Base-by-base conservation (phyloP, 139 green algal genomes). In the Tetratostichococcus sp. region DNA sequence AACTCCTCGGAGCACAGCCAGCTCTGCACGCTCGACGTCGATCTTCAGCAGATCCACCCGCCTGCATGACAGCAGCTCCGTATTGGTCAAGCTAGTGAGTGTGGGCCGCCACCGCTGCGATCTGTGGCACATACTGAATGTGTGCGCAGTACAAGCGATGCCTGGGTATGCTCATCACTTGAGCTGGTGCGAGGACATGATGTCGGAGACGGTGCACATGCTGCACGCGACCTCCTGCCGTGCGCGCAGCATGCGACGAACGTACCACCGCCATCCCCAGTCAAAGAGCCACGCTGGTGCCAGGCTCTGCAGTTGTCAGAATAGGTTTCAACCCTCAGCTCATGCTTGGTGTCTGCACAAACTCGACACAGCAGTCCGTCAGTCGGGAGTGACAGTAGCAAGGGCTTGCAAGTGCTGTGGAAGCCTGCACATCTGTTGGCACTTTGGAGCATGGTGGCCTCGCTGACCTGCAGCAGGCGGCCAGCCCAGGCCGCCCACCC, bases 1-100 rank as follows among this genome's bases (percentile, higher is more conserved):
- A 14, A 90, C 33, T 16, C 86, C 86, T 4, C 43, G 26, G 35
- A 90, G 58, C 33, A 90, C 85, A 26, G 77, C 67, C 70, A 87
- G 69, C 73, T 90, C 86, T 26, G 79, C 79, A 25, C 86, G 65
- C 75, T 90, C 86, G 21, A 86, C 84, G 76, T 90, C 86, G 62
- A 90, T 66, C 67, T 90, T 90, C 25, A 89, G 26, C 34, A 90
- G 62, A n/a, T 85, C 72, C 8, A 90, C 69, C 11, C 30, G 16
- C 33, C 50, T 62, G 50, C 50, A 62, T 50, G 11, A 6, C 39
- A 50, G 39, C 8, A 50, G 6, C 39, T 50, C 8, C 39, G n/a
- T n/a, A n/a, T n/a, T n/a, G n/a, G n/a, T 8, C 39, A 50, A 50
- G 39, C 8, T 50, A 22, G n/a, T n/a, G n/a, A n/a, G n/a, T n/a